Percentiles rank a stretch among this genome's conserved stretches.
These are phyloP conservation scores for Lentinus polychrous DNA, from an alignment of 1,284 basidiomycete genomes.

Conservation along the genomic window DNA sequence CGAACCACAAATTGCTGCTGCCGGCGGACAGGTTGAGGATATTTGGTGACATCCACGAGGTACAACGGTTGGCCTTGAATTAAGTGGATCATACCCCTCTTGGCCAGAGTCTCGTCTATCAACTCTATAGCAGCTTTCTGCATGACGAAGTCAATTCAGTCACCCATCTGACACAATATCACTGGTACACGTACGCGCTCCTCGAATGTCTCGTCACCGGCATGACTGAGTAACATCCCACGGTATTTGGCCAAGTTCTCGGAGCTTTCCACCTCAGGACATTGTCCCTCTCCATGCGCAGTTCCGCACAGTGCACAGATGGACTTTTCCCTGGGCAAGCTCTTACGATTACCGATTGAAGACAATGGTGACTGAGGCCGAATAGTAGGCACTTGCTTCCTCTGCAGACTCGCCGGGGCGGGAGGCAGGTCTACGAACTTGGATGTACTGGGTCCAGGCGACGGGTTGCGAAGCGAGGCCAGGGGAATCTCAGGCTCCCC, in stretches of 20 bases:
- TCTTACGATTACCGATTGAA: constrained; percentile 14
- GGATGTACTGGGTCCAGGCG: neutral
- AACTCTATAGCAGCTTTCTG: constrained; percentile 56
- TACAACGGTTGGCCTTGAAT: constrained; percentile 57
- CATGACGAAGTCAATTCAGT: neutral
- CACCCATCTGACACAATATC: constrained; percentile 4
- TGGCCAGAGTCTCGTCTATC: constrained; percentile 55
- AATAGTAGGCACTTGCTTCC: neutral
- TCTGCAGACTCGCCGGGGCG: neutral
- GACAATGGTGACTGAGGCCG: constrained; percentile 9
- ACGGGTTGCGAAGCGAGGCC: neutral
- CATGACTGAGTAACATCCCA: constrained; percentile 52
- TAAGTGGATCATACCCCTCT: constrained; percentile 45
- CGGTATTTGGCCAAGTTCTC: constrained; percentile 64
- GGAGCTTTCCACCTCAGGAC: constrained; percentile 58
- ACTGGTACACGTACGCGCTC: constrained; percentile 40
- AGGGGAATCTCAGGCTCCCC: neutral
- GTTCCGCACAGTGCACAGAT: constrained; percentile 57
- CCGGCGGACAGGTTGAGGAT: neutral
- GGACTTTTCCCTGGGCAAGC: constrained; percentile 12
- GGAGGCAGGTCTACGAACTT: neutral
- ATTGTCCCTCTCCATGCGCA: constrained; percentile 41
- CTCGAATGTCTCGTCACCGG: constrained; percentile 57
- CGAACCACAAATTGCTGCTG: neutral
- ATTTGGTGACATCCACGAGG: constrained; percentile 26